Base-by-base conservation (phyloP, 371 early-diverging fungal species). In the Vairimorpha ceranae region DNA sequence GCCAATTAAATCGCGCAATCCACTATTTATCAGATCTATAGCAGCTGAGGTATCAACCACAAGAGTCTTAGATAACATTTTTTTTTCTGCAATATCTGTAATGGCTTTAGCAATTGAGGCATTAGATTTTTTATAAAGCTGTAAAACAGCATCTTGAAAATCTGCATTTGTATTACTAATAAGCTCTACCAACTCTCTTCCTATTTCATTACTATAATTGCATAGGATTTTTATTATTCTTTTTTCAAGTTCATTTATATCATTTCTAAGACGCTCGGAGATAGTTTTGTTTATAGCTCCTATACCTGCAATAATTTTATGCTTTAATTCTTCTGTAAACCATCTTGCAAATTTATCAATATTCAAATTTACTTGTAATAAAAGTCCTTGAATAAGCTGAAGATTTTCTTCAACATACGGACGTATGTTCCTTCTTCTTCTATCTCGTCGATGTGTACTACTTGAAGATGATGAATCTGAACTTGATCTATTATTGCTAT, bases 321-420 rank as follows among this genome's bases (percentile, higher is more conserved):
- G 6, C 29, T 45, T 45, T 65, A 45, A 29, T 43, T 65, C 65
- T 45, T 65, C 41, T 15, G 46, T 30, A 29, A 33, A 65, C 14
- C n/a, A 45, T 65, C 33, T 45, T 25, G 46, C 41, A 41, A 27
- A 65, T 46, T 65, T 65, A 25, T 45, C 65, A 17, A 45, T 32
- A 65, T 41, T 45, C 2, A 45, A 45, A 3, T 14, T 35, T 14
- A 23, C 38, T 35, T 61, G 61, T 21, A 61, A 36, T 35, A 61
- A 21, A n/a, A 61, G 6, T 19, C 61, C 61, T 35, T 61, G 61
- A 14, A 61, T 25, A 8, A 61, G n/a, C n/a, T 61, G 61, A 17
- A 61, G 14, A 35, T 61, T 10, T 35, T 61, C 36, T 7, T 32
- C n/a, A 12, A 23, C 10, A 36, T 61, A 6, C 4, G 8, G 15